phyloP scores from a whole-genome alignment of 768 basidiomycete genomes.

The Boletus tomentosulus region DNA sequence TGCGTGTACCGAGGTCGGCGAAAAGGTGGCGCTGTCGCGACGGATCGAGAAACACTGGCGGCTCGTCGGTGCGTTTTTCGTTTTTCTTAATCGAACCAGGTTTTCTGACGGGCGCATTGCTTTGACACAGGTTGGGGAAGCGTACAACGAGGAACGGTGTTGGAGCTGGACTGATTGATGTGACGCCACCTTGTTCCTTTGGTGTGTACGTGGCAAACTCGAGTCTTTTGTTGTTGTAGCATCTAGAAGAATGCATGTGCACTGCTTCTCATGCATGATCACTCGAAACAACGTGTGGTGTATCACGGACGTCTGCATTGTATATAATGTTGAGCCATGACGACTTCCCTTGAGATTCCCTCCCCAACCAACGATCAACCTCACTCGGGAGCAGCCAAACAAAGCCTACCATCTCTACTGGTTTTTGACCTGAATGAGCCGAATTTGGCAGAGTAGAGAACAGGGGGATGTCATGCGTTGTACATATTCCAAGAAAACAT shows the following conservation, averaged over 20 bases:
- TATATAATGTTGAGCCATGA: too few species aligned
- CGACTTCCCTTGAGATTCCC: too few species aligned
- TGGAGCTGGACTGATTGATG: slow-evolving; percentile 64
- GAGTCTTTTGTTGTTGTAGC: too few species aligned
- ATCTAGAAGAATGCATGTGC: not conserved
- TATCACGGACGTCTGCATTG: too few species aligned
- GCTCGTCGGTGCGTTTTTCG: slow-evolving; percentile 62
- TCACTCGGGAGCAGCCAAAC: too few species aligned
- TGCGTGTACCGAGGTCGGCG: slow-evolving; percentile 93
- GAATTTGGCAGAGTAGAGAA: not conserved
- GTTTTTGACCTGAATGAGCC: too few species aligned
- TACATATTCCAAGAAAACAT: not conserved
- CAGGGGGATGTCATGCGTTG: not conserved
- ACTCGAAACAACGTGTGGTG: too few species aligned
- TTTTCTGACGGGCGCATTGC: not conserved
- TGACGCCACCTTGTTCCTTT: not conserved
- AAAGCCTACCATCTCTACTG: too few species aligned
- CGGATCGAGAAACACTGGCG: slow-evolving; percentile 99
- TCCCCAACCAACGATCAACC: too few species aligned
- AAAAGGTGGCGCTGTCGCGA: slow-evolving; percentile 93
- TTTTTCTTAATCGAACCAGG: too few species aligned
- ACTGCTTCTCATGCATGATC: not conserved
- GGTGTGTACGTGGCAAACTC: too few species aligned
- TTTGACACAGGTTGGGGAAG: slow-evolving; percentile 60
- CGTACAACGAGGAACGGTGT: slow-evolving; percentile 77